A percentile compares a stretch with the other conserved stretches of the same genome.
These are phyloP conservation scores for Yamadazyma dendronema DNA, from an alignment of 1,139 yeast genomes.

Conservation along the genomic window DNA sequence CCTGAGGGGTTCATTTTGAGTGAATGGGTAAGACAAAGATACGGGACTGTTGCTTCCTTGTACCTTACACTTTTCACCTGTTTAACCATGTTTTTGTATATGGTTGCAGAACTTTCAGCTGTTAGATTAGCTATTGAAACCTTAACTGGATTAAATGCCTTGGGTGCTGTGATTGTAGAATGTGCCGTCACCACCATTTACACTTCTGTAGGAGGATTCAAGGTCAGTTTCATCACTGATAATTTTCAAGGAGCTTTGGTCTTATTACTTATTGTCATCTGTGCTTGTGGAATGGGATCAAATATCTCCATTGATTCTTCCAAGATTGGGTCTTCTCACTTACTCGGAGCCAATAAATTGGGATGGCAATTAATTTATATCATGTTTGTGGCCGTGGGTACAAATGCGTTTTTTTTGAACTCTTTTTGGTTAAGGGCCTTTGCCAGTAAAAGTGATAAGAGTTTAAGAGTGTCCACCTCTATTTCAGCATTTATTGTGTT, in stretches of 20 bases:
- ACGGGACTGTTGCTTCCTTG: slow-evolving; percentile 68
- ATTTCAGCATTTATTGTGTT: slow-evolving; percentile 70
- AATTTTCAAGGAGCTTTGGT: slow-evolving; percentile 82
- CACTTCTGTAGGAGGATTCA: slow-evolving; percentile 87
- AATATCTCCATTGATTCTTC: slow-evolving; percentile 68
- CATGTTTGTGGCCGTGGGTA: slow-evolving; percentile 78
- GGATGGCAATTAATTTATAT: slow-evolving; percentile 93
- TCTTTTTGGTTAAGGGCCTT: slow-evolving; percentile 95
- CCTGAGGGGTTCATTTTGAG: slow-evolving; percentile 91
- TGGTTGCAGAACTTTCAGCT: slow-evolving; percentile 86
- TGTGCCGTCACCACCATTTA: slow-evolving; percentile 85
- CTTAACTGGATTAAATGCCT: slow-evolving; percentile 74
- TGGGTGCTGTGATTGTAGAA: slow-evolving; percentile 83
- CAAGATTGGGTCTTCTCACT: slow-evolving; percentile 61
- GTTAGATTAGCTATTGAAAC: slow-evolving; percentile 73
- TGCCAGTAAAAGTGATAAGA: slow-evolving; percentile 78
- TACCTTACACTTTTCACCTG: slow-evolving; percentile 81
- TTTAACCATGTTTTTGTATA: slow-evolving; percentile 80
- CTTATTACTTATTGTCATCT: slow-evolving; percentile 61
- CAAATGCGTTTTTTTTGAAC: slow-evolving; percentile 86
- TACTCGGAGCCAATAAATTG: slow-evolving; percentile 60
- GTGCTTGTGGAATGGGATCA: slow-evolving; percentile 78
- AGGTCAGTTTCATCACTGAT: slow-evolving; percentile 85
- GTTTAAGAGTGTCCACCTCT: slow-evolving; percentile 70
- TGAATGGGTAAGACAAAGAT: slow-evolving; percentile 90